Conservation (phyloP, 441 rosid species). For the Gossypium schwendimanii region DNA sequence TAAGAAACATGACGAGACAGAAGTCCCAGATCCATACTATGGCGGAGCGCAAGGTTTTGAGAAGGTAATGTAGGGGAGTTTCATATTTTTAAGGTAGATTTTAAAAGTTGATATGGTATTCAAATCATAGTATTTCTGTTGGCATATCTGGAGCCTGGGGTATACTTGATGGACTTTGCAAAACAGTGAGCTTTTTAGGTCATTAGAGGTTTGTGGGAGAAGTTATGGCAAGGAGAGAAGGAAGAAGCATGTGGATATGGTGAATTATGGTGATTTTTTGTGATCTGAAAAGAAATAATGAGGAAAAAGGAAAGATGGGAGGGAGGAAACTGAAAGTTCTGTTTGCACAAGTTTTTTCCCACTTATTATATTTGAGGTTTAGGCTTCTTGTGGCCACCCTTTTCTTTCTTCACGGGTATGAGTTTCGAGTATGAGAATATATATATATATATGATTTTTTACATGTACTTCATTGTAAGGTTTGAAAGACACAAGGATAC, state of each 20-base stretch:
- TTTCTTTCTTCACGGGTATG: neutral
- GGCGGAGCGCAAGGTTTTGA: constrained; percentile 78
- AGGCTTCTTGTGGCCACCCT: neutral
- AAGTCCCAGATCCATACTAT: constrained; percentile 73
- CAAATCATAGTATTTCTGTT: neutral
- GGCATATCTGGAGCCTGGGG: neutral
- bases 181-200: neutral
- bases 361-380: neutral
- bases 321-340: neutral
- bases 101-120: neutral
- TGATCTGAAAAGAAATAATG: neutral
- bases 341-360: neutral
- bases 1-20: constrained; percentile 60
- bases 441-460: too few species aligned
- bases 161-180: neutral
- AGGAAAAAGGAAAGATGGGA: neutral
- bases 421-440: neutral
- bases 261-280: neutral
- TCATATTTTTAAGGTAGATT: neutral
- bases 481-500: neutral
- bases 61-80: constrained; percentile 37
- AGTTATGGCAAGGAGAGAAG: neutral
- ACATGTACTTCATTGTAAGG: neutral
- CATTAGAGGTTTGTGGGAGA: neutral
- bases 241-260: neutral